These are phyloP conservation scores for Didymella segeticola DNA, from an alignment of 2,329 filamentous ascomycete genomes.

Conservation along the genomic window DNA sequence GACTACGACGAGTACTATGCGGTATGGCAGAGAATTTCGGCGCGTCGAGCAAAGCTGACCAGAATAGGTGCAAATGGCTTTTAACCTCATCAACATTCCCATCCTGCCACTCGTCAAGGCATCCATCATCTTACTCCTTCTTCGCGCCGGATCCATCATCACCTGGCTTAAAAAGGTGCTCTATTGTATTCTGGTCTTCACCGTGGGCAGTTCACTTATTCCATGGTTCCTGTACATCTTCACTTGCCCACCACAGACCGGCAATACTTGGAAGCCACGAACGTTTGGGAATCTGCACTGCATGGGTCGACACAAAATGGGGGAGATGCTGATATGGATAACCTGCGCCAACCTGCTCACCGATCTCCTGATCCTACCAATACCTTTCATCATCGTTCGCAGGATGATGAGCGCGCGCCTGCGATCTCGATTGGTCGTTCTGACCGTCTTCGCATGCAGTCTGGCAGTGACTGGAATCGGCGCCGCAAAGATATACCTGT, in stretches of 20 bases:
- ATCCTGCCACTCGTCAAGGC: slow-evolving; percentile 52
- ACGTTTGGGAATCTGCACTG: slow-evolving; percentile 50
- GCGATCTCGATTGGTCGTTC: slow-evolving; percentile 47
- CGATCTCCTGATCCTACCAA: slow-evolving; percentile 50
- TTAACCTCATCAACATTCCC: slow-evolving; percentile 50
- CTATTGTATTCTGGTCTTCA: slow-evolving; percentile 48
- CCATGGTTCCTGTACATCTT: slow-evolving; percentile 50
- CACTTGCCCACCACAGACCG: slow-evolving; percentile 48
- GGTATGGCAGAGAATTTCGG: slow-evolving; percentile 30
- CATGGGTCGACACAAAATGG: slow-evolving; percentile 46
- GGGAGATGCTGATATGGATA: slow-evolving; percentile 49
- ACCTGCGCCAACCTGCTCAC: slow-evolving; percentile 52
- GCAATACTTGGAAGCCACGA: slow-evolving; percentile 48
- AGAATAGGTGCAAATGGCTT: slow-evolving; percentile 42
- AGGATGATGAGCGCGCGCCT: slow-evolving; percentile 51
- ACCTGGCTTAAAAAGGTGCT: slow-evolving; percentile 47
- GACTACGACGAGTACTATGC: slow-evolving; percentile 47
- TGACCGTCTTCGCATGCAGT: slow-evolving; percentile 50
- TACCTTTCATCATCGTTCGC: slow-evolving; percentile 51
- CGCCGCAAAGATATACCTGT: slow-evolving; percentile 50
- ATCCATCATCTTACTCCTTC: slow-evolving; percentile 49
- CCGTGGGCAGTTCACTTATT: slow-evolving; percentile 43
- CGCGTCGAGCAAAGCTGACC: slow-evolving; percentile 12
- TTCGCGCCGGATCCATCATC: slow-evolving; percentile 49
- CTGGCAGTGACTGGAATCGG: slow-evolving; percentile 50